Percentiles rank a stretch among this genome's conserved stretches.
Evolutionary conservation across 192 early-diverging fungal species (phyloP).

Genomic region (Paraglomus occultum): DNA sequence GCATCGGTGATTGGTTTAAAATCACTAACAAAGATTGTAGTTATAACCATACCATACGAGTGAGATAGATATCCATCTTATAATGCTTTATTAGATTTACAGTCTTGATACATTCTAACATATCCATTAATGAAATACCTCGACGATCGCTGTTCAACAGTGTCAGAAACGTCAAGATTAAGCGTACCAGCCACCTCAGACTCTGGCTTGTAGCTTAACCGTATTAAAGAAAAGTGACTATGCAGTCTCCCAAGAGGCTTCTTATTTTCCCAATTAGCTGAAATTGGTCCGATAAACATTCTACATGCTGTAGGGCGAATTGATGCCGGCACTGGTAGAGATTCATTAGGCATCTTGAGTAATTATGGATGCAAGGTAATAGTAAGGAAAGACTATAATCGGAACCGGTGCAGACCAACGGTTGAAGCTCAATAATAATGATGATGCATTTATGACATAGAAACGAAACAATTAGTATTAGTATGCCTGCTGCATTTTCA

Average conservation of each 20-base stretch:
- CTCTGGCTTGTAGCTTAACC: neutral
- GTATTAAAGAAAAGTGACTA: slow-evolving; percentile 4
- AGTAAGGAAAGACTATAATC: no score
- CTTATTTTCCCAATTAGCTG: slow-evolving; percentile 17
- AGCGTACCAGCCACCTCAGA: neutral
- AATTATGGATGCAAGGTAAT: no score
- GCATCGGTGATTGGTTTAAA: neutral
- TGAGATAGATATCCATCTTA: neutral
- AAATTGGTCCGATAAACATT: slow-evolving; percentile 22
- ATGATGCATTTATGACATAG: no score
- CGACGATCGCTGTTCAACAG: neutral
- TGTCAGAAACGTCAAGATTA: neutral
- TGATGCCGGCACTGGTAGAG: neutral
- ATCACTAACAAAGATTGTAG: neutral
- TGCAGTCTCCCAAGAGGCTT: neutral
- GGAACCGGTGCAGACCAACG: no score
- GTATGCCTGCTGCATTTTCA: no score
- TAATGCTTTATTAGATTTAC: neutral
- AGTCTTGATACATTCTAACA: neutral
- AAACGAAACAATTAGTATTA: no score
- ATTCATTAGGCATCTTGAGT: neutral
- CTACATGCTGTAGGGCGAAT: slow-evolving; percentile 6
- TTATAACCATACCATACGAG: neutral
- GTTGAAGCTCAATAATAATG: no score
- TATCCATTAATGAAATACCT: neutral